A percentile compares a stretch with the other conserved stretches of the same genome.
These are phyloP conservation scores for Pogostemon cablin DNA, from an alignment of 257 asterid species.

Conservation along the genomic window DNA sequence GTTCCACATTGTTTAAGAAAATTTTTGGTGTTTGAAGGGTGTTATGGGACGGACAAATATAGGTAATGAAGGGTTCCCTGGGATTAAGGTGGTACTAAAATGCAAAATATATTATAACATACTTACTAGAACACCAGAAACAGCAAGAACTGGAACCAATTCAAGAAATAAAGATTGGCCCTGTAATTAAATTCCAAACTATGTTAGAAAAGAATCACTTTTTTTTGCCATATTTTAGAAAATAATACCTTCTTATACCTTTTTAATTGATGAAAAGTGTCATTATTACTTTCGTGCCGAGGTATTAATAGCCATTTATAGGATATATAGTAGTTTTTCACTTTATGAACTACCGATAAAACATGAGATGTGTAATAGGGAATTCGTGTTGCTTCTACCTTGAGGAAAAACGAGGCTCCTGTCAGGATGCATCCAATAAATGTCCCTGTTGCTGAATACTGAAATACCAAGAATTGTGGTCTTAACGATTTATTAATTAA, in stretches of 20 bases:
- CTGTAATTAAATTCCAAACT: conserved; percentile 36
- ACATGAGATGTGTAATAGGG: no score
- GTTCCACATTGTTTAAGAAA: no score
- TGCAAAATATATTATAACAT: background rate
- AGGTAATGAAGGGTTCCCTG: no score
- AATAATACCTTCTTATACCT: background rate
- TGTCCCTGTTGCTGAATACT: conserved; percentile 83
- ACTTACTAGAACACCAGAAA: conserved; percentile 75
- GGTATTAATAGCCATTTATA: no score
- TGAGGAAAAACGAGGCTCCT: conserved; percentile 69
- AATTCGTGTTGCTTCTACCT: conserved; percentile 41
- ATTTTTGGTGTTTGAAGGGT: no score
- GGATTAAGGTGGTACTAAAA: no score
- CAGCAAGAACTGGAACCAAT: conserved; percentile 60
- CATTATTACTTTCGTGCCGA: no score
- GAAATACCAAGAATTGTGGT: background rate
- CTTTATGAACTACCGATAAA: no score
- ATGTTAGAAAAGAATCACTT: background rate
- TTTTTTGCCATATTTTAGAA: background rate
- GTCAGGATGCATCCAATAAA: conserved; percentile 70
- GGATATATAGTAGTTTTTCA: no score
- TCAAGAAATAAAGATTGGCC: conserved; percentile 51
- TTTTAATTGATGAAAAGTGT: no score
- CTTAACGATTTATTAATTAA: no score
- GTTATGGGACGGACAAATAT: background rate